Percentiles rank a stretch among this genome's conserved stretches.
Evolutionary conservation across 2,329 filamentous ascomycete genomes (phyloP).

Genomic region (Aspergillus pseudoterreus): DNA sequence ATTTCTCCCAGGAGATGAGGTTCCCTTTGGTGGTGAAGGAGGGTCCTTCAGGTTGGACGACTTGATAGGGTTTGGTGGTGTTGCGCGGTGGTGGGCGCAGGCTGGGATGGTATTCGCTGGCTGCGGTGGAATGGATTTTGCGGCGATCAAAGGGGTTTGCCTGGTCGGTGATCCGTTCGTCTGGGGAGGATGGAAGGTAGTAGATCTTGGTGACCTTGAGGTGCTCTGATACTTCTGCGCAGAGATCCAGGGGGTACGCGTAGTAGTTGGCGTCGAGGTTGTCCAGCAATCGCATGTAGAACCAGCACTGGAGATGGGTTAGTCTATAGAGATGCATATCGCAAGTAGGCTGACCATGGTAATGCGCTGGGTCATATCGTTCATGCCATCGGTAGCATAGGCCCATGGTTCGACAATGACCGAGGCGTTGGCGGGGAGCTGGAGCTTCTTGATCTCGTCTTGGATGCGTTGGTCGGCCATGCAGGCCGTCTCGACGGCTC

Average conservation of each 20-base stretch:
- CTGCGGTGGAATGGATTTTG: conserved; percentile 11
- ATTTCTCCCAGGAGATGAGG: conserved; percentile 41
- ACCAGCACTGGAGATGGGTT: conserved; percentile 20
- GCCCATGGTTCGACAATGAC: conserved; percentile 55
- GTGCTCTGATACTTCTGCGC: conserved; percentile 50
- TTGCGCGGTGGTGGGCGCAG: conserved; percentile 26
- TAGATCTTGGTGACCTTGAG: conserved; percentile 51
- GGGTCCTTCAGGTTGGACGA: conserved; percentile 35
- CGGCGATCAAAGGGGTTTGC: conserved; percentile 32
- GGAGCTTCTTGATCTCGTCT: conserved; percentile 33
- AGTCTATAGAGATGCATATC: neutral
- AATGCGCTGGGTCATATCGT: conserved; percentile 45
- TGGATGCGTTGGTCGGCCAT: conserved; percentile 43
- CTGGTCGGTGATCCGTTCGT: conserved; percentile 37
- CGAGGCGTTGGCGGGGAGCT: conserved; percentile 43
- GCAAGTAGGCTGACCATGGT: conserved; percentile 43
- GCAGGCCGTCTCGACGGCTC: conserved; percentile 47
- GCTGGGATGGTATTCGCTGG: conserved; percentile 35
- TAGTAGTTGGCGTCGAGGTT: conserved; percentile 54
- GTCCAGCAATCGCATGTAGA: conserved; percentile 39
- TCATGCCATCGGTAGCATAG: conserved; percentile 50
- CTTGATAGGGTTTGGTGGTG: conserved; percentile 35
- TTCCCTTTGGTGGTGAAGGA: conserved; percentile 32
- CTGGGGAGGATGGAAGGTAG: conserved; percentile 42
- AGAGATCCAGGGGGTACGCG: conserved; percentile 55